These are phyloP conservation scores for Entoloma clypeatum DNA, from an alignment of 1,284 basidiomycete genomes.

Conservation along the genomic window DNA sequence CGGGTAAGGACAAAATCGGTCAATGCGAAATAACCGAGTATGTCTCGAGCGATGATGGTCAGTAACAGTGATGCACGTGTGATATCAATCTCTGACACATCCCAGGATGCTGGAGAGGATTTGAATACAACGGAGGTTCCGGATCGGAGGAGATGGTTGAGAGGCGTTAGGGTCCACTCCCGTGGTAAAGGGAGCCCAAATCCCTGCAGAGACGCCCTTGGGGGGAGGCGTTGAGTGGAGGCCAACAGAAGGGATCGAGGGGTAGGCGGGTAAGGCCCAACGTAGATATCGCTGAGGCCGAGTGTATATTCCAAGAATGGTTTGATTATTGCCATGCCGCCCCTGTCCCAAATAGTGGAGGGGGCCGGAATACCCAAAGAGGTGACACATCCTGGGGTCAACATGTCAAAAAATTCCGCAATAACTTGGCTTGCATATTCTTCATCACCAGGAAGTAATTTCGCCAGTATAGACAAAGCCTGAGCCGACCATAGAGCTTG, in stretches of 20 bases:
- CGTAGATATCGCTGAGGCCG: slow-evolving; percentile 30
- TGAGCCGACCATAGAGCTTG: slow-evolving; percentile 63
- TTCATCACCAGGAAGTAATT: slow-evolving; percentile 67
- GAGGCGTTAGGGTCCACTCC: slow-evolving; percentile 73
- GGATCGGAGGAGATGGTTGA: slow-evolving; percentile 82
- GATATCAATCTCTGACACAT: slow-evolving; percentile 77
- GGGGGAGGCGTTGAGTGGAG: slow-evolving; percentile 54
- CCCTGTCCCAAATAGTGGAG: slow-evolving; percentile 45
- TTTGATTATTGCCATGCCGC: slow-evolving; percentile 45
- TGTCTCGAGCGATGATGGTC: slow-evolving; percentile 39
- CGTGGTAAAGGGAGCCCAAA: slow-evolving; percentile 60
- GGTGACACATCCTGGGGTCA: slow-evolving; percentile 40
- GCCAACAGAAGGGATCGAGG: slow-evolving; percentile 50
- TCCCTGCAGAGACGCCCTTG: slow-evolving; percentile 28
- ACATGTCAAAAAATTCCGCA: slow-evolving; percentile 33
- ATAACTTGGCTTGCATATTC: slow-evolving; percentile 40
- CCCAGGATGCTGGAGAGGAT: slow-evolving; percentile 70
- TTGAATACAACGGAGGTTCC: slow-evolving; percentile 72
- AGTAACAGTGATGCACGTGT: slow-evolving; percentile 66
- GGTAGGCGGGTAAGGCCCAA: slow-evolving; percentile 47
- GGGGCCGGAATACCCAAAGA: slow-evolving; percentile 36
- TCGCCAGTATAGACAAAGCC: slow-evolving; percentile 49
- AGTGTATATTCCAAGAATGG: slow-evolving; percentile 58
- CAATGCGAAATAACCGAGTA: slow-evolving; percentile 43
- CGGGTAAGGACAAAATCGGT: slow-evolving; percentile 40